Conservation (phyloP, 768 basidiomycete genomes). For the Udeniomyces megalosporus region DNA sequence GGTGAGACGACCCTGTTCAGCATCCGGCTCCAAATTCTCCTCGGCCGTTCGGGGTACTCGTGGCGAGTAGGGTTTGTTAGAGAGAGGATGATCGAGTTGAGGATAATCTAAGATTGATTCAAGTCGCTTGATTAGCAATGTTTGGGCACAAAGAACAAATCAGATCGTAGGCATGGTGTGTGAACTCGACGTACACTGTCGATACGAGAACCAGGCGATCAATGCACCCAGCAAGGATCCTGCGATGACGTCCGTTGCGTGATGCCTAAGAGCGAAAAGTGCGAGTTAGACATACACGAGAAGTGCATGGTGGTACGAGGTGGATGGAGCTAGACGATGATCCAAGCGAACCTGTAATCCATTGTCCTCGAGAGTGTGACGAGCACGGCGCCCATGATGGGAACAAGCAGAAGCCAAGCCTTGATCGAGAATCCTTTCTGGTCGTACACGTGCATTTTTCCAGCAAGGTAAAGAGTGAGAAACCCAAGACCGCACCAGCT, state of each 20-base stretch:
- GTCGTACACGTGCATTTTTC: slow-evolving; percentile 83
- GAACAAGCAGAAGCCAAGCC: slow-evolving; percentile 65
- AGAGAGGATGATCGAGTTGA: slow-evolving; percentile 42
- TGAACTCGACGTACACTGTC: slow-evolving; percentile 23
- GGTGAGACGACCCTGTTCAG: no score
- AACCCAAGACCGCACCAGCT: slow-evolving; percentile 88
- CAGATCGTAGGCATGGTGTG: no score
- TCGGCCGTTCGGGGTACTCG: slow-evolving; percentile 22
- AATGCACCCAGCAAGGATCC: slow-evolving; percentile 59
- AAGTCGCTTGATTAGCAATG: not conserved
- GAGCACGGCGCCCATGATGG: slow-evolving; percentile 44
- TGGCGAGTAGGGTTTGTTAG: slow-evolving; percentile 52
- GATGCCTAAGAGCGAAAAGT: slow-evolving; percentile 26
- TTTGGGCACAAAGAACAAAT: not conserved
- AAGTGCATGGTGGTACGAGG: no score
- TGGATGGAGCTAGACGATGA: no score
- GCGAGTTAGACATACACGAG: no score
- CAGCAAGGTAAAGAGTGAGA: slow-evolving; percentile 70
- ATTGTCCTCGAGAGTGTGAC: slow-evolving; percentile 32
- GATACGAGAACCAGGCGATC: slow-evolving; percentile 61
- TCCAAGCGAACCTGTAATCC: not conserved
- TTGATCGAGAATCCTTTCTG: slow-evolving; percentile 44
- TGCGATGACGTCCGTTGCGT: slow-evolving; percentile 75
- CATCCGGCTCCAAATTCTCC: not conserved
- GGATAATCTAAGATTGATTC: slow-evolving; percentile 45